Conservation (phyloP, 352 stramenopile species). For the Aphanomyces invadans region DNA sequence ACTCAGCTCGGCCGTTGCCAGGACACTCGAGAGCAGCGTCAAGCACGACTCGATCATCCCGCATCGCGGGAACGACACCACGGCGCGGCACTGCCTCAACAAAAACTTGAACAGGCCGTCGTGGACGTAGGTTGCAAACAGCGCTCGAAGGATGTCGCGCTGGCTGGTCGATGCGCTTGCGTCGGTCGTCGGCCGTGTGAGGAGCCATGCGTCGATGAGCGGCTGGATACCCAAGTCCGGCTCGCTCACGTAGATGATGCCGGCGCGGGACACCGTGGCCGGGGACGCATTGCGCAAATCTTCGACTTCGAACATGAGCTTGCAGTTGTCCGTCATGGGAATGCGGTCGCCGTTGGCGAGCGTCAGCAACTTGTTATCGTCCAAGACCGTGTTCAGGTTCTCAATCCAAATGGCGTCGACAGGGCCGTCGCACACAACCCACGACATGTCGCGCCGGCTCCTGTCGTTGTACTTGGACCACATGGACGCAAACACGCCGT, state of each 20-base stretch:
- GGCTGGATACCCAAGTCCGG: slow-evolving; percentile 70
- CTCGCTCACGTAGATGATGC: slow-evolving; percentile 88
- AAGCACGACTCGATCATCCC: slow-evolving; percentile 72
- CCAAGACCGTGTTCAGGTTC: slow-evolving; percentile 92
- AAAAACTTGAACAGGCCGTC: slow-evolving; percentile 73
- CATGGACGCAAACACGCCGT: slow-evolving; percentile 72
- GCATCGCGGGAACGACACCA: slow-evolving; percentile 63
- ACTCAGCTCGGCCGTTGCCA: slow-evolving; percentile 53
- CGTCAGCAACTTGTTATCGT: slow-evolving; percentile 92
- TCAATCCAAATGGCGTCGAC: slow-evolving; percentile 94
- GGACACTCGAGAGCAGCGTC: slow-evolving; percentile 48
- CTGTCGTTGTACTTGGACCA: slow-evolving; percentile 86
- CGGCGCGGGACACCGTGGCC: slow-evolving; percentile 85
- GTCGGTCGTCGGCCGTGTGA: slow-evolving; percentile 27
- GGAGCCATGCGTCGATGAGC: slow-evolving; percentile 55
- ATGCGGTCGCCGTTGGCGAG: slow-evolving; percentile 89
- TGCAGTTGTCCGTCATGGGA: slow-evolving; percentile 83
- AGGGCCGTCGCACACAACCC: slow-evolving; percentile 90
- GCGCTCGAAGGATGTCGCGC: slow-evolving; percentile 37
- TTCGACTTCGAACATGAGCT: slow-evolving; percentile 91
- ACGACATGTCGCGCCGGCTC: slow-evolving; percentile 71
- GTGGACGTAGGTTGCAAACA: slow-evolving; percentile 49
- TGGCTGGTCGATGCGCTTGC: slow-evolving; percentile 31
- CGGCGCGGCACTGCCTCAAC: slow-evolving; percentile 40
- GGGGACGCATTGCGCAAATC: slow-evolving; percentile 88